Evolutionary conservation across 2,329 filamentous ascomycete genomes (phyloP), one percentile per base, ranked within the genome.

Genomic region (Penicillium capsulatum): DNA sequence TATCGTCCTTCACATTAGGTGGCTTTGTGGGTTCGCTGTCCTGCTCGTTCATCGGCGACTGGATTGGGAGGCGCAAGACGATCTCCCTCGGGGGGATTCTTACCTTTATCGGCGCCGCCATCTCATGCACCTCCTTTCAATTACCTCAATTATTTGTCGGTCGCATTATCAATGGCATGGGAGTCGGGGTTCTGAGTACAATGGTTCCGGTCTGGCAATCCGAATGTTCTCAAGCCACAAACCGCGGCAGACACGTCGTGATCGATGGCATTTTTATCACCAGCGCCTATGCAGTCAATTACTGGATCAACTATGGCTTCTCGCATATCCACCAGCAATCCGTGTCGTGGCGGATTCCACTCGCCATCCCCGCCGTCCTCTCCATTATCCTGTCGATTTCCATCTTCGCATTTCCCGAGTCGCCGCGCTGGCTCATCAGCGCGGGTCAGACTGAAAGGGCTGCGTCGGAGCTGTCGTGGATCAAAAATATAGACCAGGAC

Each of bases 291-390:
- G 33, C 46, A 6, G 27, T 49, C 7, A 41, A 34, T 36, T 42
- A 71, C 55, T 69, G 70, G 70, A 57, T 71, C 42, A 67, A 74
- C 47, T 65, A 72, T 38, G 66, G 66, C 2, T 73, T 74, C 47
- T 72, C 67, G 3, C 15, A 31, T 72, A 47, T 55, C 72, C 2
- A 65, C 67, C 16, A 60, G 61, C 6, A 63, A 51, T 20, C 61
- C 58, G 2, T 55, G 68, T 7, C 60, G 10, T 78, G 75, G 75
- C 66, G 75, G 14, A 70, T 76, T 36, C 75, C 75, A 0, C 70
- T 79, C 31, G 72, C 70, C 3, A 71, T 79, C 46, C 76, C 79
- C 47, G 72, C 77, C 41, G 36, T 75, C 9, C 71, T 77, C 34
- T 72, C 74, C 0, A 37, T 77, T 3, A 60, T 77, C 29, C 72